Conservation (phyloP, 2,329 filamentous ascomycete genomes). For the Fusarium sp. region DNA sequence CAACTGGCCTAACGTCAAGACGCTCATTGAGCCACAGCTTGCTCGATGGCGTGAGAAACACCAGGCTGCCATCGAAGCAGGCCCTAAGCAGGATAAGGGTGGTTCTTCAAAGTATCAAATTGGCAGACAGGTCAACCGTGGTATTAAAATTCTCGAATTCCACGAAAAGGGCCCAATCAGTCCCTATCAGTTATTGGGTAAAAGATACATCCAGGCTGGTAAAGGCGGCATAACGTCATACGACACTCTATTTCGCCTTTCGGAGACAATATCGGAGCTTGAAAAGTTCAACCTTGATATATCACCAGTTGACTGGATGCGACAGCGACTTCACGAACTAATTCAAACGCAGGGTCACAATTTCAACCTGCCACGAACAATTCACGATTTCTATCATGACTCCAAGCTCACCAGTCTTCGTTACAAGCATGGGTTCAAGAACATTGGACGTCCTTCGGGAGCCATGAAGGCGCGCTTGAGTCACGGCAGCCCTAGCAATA, state of each 20-base stretch:
- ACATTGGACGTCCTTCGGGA: constrained; percentile 66
- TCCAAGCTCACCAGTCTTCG: constrained; percentile 61
- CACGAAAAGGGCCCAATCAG: constrained; percentile 62
- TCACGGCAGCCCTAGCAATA: constrained; percentile 37
- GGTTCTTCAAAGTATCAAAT: constrained; percentile 62
- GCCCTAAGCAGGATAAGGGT: constrained; percentile 47
- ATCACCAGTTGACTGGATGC: constrained; percentile 65
- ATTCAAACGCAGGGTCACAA: constrained; percentile 54
- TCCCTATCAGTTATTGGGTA: constrained; percentile 66
- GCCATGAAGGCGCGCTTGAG: constrained; percentile 50
- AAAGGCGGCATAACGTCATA: constrained; percentile 60
- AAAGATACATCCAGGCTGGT: constrained; percentile 58
- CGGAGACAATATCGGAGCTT: constrained; percentile 64
- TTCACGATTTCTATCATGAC: constrained; percentile 67
- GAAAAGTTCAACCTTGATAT: constrained; percentile 64
- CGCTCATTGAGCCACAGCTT: constrained; percentile 55
- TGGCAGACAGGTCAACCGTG: constrained; percentile 66
- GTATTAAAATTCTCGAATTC: constrained; percentile 63
- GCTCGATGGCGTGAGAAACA: constrained; percentile 61
- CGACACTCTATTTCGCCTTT: constrained; percentile 66
- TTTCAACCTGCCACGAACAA: constrained; percentile 63
- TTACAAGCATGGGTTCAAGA: constrained; percentile 64
- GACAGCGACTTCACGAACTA: constrained; percentile 65
- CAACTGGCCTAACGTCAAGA: constrained; percentile 60
- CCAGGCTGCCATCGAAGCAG: constrained; percentile 49